phyloP scores from a whole-genome alignment of 306 rosid genomes.

The Lathyrus aphaca region DNA sequence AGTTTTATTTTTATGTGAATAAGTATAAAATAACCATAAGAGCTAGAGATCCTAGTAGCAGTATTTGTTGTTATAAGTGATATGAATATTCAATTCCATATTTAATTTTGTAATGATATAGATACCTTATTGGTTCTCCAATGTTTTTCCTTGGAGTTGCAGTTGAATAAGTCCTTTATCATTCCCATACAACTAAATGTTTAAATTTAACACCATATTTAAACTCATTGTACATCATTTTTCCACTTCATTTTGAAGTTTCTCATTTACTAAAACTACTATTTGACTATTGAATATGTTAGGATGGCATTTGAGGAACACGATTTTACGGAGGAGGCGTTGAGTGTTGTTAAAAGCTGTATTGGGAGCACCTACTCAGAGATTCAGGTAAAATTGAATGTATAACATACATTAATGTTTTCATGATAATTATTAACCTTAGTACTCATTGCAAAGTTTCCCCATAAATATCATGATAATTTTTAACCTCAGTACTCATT shows the following conservation, averaged over 20 bases:
- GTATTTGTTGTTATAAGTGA: constrained; percentile 4
- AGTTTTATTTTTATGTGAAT: constrained; percentile 12
- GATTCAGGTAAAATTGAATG: constrained; percentile 60
- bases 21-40: constrained; percentile 11
- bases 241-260: neutral
- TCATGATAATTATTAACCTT: constrained; percentile 34
- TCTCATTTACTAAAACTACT: constrained; percentile 20
- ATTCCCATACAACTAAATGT: too few relatives aligned
- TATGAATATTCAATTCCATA: neutral
- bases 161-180: too few relatives aligned
- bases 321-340: constrained; percentile 57
- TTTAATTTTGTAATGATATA: neutral
- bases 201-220: neutral
- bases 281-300: constrained; percentile 41
- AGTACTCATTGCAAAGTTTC: constrained; percentile 5
- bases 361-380: constrained; percentile 53
- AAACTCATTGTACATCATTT: neutral
- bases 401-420: neutral
- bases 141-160: too few relatives aligned
- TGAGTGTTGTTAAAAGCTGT: constrained; percentile 50
- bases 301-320: constrained; percentile 73
- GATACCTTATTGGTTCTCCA: too few relatives aligned
- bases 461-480: constrained; percentile 20
- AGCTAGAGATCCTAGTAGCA: constrained; percentile 12
- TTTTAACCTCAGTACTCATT: constrained; percentile 30